A percentile compares a stretch with the other conserved stretches of the same genome.
Evolutionary conservation across 2,329 filamentous ascomycete species (phyloP).

Genomic region (Cytospora mali): DNA sequence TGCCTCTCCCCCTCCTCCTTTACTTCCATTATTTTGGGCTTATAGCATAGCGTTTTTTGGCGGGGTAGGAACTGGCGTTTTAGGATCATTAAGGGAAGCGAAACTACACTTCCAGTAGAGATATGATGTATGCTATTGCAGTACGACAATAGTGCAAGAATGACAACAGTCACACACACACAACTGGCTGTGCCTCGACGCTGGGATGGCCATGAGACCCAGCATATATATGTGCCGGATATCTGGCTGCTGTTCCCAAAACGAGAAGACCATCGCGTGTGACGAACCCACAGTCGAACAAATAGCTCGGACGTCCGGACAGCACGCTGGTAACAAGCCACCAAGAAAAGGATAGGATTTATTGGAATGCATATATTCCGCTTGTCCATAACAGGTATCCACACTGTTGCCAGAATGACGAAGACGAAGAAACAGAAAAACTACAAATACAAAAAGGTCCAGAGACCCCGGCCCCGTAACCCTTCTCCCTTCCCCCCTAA

Average conservation of each 20-base stretch:
- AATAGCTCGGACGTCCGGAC: not conserved
- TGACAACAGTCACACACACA: not conserved
- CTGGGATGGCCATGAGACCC: not conserved
- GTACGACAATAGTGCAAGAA: not conserved
- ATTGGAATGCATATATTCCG: slow-evolving; percentile 26
- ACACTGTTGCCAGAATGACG: slow-evolving; percentile 9
- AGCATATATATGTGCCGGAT: not conserved
- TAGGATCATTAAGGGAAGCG: not conserved
- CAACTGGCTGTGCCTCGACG: not conserved
- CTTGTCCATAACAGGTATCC: slow-evolving; percentile 25
- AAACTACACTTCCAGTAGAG: not conserved
- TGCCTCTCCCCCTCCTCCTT: not conserved
- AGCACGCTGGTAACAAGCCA: not conserved
- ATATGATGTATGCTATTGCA: not conserved
- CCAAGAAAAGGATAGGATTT: not conserved
- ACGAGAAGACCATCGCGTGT: not conserved
- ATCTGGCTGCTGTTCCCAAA: not conserved
- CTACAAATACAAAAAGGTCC: slow-evolving; percentile 21
- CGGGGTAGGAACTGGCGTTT: slow-evolving; percentile 11
- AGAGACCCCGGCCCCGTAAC: slow-evolving; percentile 1
- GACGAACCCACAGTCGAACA: not conserved
- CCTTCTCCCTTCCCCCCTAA: not conserved
- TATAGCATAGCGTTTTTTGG: slow-evolving; percentile 24
- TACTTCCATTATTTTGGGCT: not conserved
- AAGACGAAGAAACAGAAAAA: slow-evolving; percentile 23